Base-by-base conservation (phyloP, 495 filamentous ascomycete genomes). In the Hypoxylon subgilvum region DNA sequence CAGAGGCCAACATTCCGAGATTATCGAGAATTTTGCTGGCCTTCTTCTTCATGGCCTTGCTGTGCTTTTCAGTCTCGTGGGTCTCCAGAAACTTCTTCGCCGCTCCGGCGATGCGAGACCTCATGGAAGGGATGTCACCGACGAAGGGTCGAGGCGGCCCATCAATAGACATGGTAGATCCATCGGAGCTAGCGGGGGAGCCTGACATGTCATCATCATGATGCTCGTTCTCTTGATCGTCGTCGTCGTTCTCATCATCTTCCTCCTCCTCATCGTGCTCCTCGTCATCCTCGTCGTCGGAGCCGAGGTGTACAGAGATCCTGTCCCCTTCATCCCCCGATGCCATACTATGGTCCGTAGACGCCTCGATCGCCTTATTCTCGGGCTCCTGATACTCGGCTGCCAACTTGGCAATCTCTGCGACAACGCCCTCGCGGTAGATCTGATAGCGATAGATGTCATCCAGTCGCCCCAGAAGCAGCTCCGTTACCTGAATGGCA, bases 381-480 rank as follows among this genome's bases (percentile, higher is more conserved):
- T 76, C 72, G 4, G 65, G 32, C 28, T 74, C 68, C 19, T 69
- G 68, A 34, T 75, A 70, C 28, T 72, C 70, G 8, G 36, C 67
- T 0, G 91, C 83, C 19, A 97, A 75, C 69, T 94, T 95, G 32
- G 81, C 71, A 43, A 97, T 92, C 70, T 97, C 95, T 0, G 89
- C 81, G 62, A 99, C 92, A 14, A 99, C 94, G 31, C 95, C 95
- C 73, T 99, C 95, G 4, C 95, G 88, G 68, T 99, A 94, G 65
- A 99, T 96, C 61, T 97, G 95, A 66, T 96, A 91, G 31, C 89
- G 88, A 69, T 99, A 99, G 27, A 97, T 89, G 21, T 85, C 75
- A 40, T 90, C 89, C 8, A 97, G 73, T 12, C 95, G 87, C 57
- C 86, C 85, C 63, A 97, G 81, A 2, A 99, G 77, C 1, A 97